Evolutionary conservation across 164 flowering plant species (phyloP).

Genomic region (Aristolochia fimbriata): DNA sequence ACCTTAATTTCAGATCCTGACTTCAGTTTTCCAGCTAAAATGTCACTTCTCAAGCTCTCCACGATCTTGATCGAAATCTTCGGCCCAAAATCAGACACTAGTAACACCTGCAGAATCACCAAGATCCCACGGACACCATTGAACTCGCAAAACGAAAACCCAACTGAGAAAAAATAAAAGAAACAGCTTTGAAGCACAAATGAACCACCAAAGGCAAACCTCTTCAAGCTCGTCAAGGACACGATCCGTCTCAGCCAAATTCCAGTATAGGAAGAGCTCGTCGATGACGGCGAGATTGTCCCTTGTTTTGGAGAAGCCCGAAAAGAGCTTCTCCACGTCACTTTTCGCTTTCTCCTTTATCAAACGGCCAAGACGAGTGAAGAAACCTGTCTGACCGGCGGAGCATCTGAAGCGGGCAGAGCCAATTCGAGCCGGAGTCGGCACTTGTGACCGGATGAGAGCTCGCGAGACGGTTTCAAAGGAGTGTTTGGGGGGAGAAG

Average conservation of each 20-base stretch:
- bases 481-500: too few relatives aligned
- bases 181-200: neutral
- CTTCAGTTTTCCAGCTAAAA: slow-evolving; percentile 80
- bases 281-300: slow-evolving; percentile 88
- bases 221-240: slow-evolving; percentile 94
- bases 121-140: neutral
- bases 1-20: slow-evolving; percentile 95
- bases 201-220: slow-evolving; percentile 21
- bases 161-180: neutral
- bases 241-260: slow-evolving; percentile 84
- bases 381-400: slow-evolving; percentile 79
- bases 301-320: slow-evolving; percentile 87
- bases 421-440: too few relatives aligned
- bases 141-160: neutral
- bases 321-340: slow-evolving; percentile 80
- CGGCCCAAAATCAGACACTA: slow-evolving; percentile 97
- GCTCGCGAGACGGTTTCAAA: too few relatives aligned
- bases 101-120: slow-evolving; percentile 42
- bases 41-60: slow-evolving; percentile 77
- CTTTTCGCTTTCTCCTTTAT: slow-evolving; percentile 91
- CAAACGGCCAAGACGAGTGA: slow-evolving; percentile 71
- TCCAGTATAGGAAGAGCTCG: slow-evolving; percentile 88
- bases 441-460: too few relatives aligned
- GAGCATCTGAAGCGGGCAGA: slow-evolving; percentile 46
- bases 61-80: slow-evolving; percentile 82